Evolutionary conservation across 352 stramenopile species (phyloP), one percentile per base, ranked within the genome.

Genomic region (Albugo candida): DNA sequence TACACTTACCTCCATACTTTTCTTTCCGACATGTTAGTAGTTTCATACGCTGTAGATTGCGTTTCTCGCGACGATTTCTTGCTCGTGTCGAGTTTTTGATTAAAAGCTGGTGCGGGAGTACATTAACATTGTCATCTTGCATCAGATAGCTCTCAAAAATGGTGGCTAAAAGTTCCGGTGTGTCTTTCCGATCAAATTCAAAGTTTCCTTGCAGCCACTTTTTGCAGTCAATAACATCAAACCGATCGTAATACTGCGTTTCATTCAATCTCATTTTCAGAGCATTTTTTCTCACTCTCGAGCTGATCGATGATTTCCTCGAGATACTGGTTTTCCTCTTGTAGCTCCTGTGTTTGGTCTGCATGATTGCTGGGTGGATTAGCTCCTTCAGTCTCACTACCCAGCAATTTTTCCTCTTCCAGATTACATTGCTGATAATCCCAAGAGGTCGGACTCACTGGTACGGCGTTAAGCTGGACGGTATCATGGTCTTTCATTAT

Each of bases 131-230:
- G 45, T 67, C 61, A 57, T 65, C 71, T 48, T 73, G 63, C 49
- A 70, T 24, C 17, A 77, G 39, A 36, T 77, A 77, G 53, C 65
- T 63, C 44, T 77, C 65, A 41, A 77, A 67, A 47, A 77, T 70
- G 13, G 53, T 54, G 4, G 58, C 60, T 17, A 77, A 48, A 40
- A 70, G 59, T 47, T 62, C 63, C 14, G 65, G 55, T 3, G 61
- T 62, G 55, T 77, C 65, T 38, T 69, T 69, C 38, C 66, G 63
- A 45, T 77, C 66, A 43, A 77, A 77, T 27, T 73, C 65, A 53
- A 59, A 77, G 53, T 77, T 77, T 47, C 40, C 49, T 13, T 53
- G 49, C 35, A 77, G 56, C 65, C 65, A 77, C 41, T 67, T 67
- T 44, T 67, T 64, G 56, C 65, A 77, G 44, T 77, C 56, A 0